Conservation (phyloP, 2,329 filamentous ascomycete genomes). For the Polytolypa hystricis region DNA sequence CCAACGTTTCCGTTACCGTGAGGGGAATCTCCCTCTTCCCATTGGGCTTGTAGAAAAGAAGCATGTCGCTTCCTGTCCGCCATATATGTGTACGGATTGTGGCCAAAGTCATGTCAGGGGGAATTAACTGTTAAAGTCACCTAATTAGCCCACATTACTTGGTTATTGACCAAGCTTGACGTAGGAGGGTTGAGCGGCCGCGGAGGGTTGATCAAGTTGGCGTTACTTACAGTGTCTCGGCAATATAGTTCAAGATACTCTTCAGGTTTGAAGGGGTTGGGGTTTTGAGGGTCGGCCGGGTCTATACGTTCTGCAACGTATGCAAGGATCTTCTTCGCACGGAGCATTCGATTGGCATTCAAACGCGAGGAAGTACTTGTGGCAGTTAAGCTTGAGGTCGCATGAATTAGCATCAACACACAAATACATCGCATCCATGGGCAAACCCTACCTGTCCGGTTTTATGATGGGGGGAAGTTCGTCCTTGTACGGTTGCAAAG, state of each 20-base stretch:
- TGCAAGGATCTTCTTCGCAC: conserved; percentile 84
- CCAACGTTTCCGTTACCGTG: conserved; percentile 6
- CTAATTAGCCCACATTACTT: conserved; percentile 11
- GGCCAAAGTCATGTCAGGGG: conserved; percentile 80
- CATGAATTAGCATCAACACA: background rate
- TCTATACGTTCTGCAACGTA: conserved; percentile 93
- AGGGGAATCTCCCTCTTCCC: conserved; percentile 52
- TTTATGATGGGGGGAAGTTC: conserved; percentile 62
- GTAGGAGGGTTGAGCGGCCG: no score
- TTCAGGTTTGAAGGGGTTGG: conserved; percentile 60
- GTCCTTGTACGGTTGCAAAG: conserved; percentile 71
- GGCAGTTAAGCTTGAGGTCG: background rate
- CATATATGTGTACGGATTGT: conserved; percentile 86
- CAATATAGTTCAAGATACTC: conserved; percentile 94
- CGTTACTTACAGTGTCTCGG: conserved; percentile 64
- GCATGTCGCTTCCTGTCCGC: conserved; percentile 87
- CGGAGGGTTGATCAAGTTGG: background rate
- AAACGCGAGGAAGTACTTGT: conserved; percentile 65
- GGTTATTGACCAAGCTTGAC: background rate
- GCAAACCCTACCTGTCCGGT: conserved; percentile 49
- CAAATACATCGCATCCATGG: no score
- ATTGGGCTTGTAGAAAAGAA: conserved; percentile 84
- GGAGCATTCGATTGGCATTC: conserved; percentile 93
- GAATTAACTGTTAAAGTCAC: conserved; percentile 39
- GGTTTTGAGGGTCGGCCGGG: conserved; percentile 47